Evolutionary conservation across 805 yeast genomes (phyloP).

Genomic region (Candida montana): DNA sequence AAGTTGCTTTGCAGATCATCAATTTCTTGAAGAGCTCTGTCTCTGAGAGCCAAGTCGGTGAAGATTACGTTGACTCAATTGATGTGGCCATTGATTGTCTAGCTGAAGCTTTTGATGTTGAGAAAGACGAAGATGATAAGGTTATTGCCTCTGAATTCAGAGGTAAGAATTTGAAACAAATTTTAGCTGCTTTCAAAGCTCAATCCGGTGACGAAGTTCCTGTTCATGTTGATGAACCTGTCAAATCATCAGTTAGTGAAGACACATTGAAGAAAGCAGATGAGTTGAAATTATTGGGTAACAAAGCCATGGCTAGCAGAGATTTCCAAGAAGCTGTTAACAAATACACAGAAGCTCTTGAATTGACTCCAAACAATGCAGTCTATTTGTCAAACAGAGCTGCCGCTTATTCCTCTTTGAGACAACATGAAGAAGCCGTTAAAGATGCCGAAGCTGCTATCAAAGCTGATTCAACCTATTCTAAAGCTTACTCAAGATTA

Average conservation of each 20-base stretch:
- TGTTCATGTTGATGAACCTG: conserved; percentile 38
- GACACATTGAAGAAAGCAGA: conserved; percentile 74
- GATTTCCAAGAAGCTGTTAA: conserved; percentile 68
- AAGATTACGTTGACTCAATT: conserved; percentile 80
- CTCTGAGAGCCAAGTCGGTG: conserved; percentile 56
- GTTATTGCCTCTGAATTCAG: conserved; percentile 30
- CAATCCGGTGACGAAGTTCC: conserved; percentile 30
- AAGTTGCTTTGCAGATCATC: conserved; percentile 68
- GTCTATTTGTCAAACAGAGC: conserved; percentile 92
- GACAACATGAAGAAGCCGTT: conserved; percentile 71
- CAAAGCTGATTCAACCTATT: conserved; percentile 67
- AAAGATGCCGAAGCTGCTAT: conserved; percentile 82
- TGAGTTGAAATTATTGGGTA: conserved; percentile 77
- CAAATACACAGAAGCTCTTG: conserved; percentile 78
- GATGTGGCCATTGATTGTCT: conserved; percentile 94
- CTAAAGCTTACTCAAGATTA: conserved; percentile 91
- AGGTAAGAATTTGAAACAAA: conserved; percentile 43
- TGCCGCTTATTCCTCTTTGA: conserved; percentile 84
- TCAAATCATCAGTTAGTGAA: conserved; percentile 34
- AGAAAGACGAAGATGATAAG: conserved; percentile 40
- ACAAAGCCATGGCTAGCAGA: conserved; percentile 76
- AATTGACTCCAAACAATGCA: conserved; percentile 62
- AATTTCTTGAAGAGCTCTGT: conserved; percentile 61
- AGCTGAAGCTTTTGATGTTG: conserved; percentile 75
- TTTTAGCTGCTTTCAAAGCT: conserved; percentile 30